These are phyloP conservation scores for Calonectria henricotiae DNA, from an alignment of 2,329 filamentous ascomycete genomes.

Conservation along the genomic window DNA sequence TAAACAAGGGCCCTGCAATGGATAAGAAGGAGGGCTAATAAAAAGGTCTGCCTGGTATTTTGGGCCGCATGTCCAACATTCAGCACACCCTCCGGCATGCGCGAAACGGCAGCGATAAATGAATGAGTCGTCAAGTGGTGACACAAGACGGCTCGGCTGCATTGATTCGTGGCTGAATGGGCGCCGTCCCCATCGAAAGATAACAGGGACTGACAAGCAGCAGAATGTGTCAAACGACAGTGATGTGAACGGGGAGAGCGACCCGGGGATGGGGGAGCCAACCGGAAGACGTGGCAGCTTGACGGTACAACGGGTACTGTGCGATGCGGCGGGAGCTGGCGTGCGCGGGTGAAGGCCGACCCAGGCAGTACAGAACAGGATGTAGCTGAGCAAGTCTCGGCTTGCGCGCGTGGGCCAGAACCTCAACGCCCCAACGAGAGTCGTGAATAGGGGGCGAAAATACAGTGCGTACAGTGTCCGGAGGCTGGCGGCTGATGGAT, in stretches of 20 bases:
- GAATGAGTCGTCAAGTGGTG: slow-evolving; percentile 19
- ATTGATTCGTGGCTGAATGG: slow-evolving; percentile 17
- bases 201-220: slow-evolving; percentile 11
- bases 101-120: slow-evolving; percentile 10
- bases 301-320: slow-evolving; percentile 29
- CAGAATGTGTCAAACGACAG: slow-evolving; percentile 4
- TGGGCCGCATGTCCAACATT: slow-evolving; percentile 6
- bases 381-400: slow-evolving; percentile 9
- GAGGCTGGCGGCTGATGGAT: slow-evolving; percentile 9
- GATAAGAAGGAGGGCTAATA: slow-evolving; percentile 8
- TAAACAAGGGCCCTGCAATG: slow-evolving; percentile 15
- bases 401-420: slow-evolving; percentile 22
- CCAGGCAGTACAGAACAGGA: slow-evolving; percentile 2
- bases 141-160: slow-evolving; percentile 13
- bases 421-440: slow-evolving; percentile 11
- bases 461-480: slow-evolving; percentile 27
- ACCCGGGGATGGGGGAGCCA: slow-evolving; percentile 32
- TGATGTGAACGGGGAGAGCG: slow-evolving; percentile 22
- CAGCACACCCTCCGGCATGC: slow-evolving; percentile 21
- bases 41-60: neutral
- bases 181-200: slow-evolving; percentile 22
- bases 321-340: neutral
- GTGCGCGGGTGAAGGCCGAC: neutral
- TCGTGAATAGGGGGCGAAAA: slow-evolving; percentile 4
- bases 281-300: slow-evolving; percentile 33